These are phyloP conservation scores for Fusarium sacchari DNA, from an alignment of 2,329 filamentous ascomycete genomes.

Conservation along the genomic window DNA sequence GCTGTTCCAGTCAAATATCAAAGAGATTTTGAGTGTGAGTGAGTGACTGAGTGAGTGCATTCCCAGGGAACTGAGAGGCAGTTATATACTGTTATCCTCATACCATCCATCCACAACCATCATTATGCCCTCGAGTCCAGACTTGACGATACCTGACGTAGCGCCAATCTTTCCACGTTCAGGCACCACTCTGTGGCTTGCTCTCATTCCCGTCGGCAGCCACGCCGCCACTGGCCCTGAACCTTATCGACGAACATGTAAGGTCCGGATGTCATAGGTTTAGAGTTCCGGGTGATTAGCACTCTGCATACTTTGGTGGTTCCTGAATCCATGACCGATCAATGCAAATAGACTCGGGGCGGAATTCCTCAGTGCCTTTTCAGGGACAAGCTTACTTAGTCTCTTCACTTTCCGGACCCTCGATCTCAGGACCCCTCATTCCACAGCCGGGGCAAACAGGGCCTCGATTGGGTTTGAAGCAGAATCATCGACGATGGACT, in stretches of 20 bases:
- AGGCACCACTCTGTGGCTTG: constrained; percentile 2
- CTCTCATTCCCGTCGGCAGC: constrained; percentile 8
- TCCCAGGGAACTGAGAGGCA: not conserved
- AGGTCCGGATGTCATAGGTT: not conserved
- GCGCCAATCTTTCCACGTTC: not conserved
- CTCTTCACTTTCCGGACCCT: constrained; percentile 3
- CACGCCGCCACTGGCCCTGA: constrained; percentile 9
- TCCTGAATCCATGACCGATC: not conserved
- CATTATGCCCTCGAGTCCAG: not conserved
- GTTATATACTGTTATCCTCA: not conserved
- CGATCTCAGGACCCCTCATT: not conserved
- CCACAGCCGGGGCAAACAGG: not conserved
- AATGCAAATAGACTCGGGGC: not conserved
- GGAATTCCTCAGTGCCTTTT: constrained; percentile 5
- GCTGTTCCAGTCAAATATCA: not conserved
- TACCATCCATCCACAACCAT: too few species aligned
- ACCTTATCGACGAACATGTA: not conserved
- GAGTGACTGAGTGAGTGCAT: not conserved
- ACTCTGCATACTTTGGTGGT: not conserved
- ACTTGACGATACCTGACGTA: constrained; percentile 4
- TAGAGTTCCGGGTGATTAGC: not conserved
- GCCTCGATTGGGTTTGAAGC: constrained; percentile 2
- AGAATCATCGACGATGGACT: not conserved
- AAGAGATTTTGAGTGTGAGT: not conserved
- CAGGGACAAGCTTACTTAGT: not conserved